A percentile compares a stretch with the other conserved stretches of the same genome.
Conservation (phyloP, 495 filamentous ascomycete species). For the Penicillium maclennaniae region DNA sequence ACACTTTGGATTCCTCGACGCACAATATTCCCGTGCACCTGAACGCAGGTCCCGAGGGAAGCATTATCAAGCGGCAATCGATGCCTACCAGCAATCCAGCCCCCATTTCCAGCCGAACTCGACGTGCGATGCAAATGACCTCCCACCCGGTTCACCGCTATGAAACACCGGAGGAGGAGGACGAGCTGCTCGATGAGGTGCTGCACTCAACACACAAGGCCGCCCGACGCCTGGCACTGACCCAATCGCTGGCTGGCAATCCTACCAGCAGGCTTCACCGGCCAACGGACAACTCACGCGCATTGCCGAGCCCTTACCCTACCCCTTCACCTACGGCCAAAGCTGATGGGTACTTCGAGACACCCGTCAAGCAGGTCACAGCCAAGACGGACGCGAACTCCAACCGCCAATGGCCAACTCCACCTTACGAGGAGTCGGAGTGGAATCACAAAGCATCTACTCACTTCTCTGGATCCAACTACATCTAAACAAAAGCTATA, state of each 20-base stretch:
- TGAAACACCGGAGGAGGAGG: conserved; percentile 94
- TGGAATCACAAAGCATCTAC: conserved; percentile 74
- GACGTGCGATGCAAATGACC: conserved; percentile 73
- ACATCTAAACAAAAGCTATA: conserved; percentile 31
- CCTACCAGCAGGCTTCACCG: conserved; percentile 40
- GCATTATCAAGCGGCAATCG: conserved; percentile 64
- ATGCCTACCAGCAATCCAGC: conserved; percentile 56
- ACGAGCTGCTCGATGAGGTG: conserved; percentile 89
- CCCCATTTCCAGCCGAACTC: conserved; percentile 78
- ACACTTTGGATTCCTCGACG: conserved; percentile 54
- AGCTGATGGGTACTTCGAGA: conserved; percentile 66
- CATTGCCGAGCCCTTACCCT: conserved; percentile 76
- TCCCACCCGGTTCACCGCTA: conserved; percentile 72
- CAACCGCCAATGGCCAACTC: conserved; percentile 87
- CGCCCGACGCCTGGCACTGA: conserved; percentile 49
- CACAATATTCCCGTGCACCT: conserved; percentile 48
- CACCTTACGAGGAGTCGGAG: conserved; percentile 85
- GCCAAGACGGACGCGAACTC: conserved; percentile 55
- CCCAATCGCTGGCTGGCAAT: conserved; percentile 36
- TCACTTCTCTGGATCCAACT: conserved; percentile 60
- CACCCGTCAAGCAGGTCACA: conserved; percentile 54
- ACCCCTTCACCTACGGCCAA: conserved; percentile 88
- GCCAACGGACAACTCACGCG: conserved; percentile 51
- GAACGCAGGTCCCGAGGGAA: conserved; percentile 45
- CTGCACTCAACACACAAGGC: conserved; percentile 57